Base-by-base conservation (phyloP, 208 protist genomes). In the Phytomonas sp. region DNA sequence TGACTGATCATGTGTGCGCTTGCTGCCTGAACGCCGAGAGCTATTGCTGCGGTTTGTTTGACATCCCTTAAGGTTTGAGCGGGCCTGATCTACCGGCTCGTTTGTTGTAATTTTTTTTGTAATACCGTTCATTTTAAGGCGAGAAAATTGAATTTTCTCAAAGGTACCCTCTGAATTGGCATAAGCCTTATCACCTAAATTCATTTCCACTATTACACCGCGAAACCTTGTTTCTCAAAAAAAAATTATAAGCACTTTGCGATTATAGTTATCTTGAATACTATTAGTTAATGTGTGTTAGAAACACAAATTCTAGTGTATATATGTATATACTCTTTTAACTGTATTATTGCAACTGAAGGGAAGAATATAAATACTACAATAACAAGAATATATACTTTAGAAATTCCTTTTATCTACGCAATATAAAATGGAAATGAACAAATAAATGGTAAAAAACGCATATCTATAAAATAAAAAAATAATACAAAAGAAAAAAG, bases 11-110 rank as follows among this genome's bases (percentile, higher is more conserved):
- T 74, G 79, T 45, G 80, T 80, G n/a, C 89, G 86, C 80, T 94
- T 94, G 74, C 86, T 91, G 45, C 89, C 86, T 1, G 84, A 89
- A 63, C 83, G 81, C 32, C 89, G 80, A 3, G 68, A 80, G 36
- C 60, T 49, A 16, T 49, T 49, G 14, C 40, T 49, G 1, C 40
- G 3, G 40, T 49, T 71, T 65, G 36, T 77, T 67, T 74, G 65
- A 30, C 71, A 70, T 56, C 66, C 31, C 49, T 67, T 75, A 66
- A 76, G 60, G 36, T 4, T 64, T 42, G 31, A 19, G 12, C 60
- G 60, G 64, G 66, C 12, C 0, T 79, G 64, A n/a, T 82, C 75
- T 14, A 80, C 42, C 6, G 76, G 67, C 42, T 80, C 73, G 36
- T 73, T 73, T 0, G 66, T 49, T 49, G 40, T 12, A 4, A 49